Evolutionary conservation across 495 filamentous ascomycete genomes (phyloP), one percentile per base, ranked within the genome.

Genomic region (Penicillium bovifimosum): DNA sequence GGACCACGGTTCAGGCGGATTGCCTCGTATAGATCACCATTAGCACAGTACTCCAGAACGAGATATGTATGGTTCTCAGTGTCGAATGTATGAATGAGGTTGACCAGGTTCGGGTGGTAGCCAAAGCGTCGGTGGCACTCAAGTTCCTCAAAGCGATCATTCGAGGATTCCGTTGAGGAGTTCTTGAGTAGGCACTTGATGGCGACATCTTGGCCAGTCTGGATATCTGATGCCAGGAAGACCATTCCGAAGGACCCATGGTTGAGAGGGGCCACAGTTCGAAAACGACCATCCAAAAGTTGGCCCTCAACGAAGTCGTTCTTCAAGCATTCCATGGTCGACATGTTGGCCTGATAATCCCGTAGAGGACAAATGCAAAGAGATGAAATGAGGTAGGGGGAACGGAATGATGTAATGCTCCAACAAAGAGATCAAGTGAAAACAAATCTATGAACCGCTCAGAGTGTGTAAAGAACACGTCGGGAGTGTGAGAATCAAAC

Each of bases 181-280:
- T 72, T 51, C 77, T 96, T 97, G 58, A 88, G 86, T 64, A 96
- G 69, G 63, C 91, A 95, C 65, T 98, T 98, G 78, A 98, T 85
- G 45, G 93, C 93, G 51, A 98, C 93, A 48, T 83, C 76, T 50
- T 91, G 75, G 54, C 82, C 79, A 51, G 85, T 95, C 56, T 72
- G 58, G 51, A 76, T 77, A 70, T 98, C 91, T 60, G 76, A 86
- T 47, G 93, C 95, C 69, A 90, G 82, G 71, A 95, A 96, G 58
- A 98, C 93, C 87, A 95, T 91, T 56, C 93, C 93, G 65, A 96
- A 98, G 20, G 93, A 98, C 60, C 93, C 93, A 79, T 96, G 89
- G 65, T 98, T 97, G 74, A 98, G 88, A 34, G 91, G 91, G 61
- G 90, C 87, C 63, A 96, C 75, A 35, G 90, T 92, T 69, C 86